Conservation (phyloP, 345 rosid genomes). For the Turritis glabra region DNA sequence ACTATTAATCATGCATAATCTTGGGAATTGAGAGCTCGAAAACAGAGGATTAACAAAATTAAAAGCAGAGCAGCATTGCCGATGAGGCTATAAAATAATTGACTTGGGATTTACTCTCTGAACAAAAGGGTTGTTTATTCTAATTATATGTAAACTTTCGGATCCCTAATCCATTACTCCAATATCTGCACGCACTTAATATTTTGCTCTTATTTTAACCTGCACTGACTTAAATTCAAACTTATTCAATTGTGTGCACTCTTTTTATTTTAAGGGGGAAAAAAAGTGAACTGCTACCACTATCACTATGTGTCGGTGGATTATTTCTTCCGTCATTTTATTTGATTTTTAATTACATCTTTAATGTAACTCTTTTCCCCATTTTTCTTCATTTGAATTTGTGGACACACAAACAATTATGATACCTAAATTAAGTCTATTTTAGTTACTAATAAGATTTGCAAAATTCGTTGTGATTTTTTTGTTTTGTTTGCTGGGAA, state of each 20-base stretch:
- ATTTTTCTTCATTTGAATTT: neutral
- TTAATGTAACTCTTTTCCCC: too few species aligned
- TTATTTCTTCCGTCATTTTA: slow-evolving; percentile 1
- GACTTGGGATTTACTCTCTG: slow-evolving; percentile 46
- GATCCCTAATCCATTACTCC: slow-evolving; percentile 26
- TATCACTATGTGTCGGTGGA: slow-evolving; percentile 36
- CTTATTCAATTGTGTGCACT: slow-evolving; percentile 17
- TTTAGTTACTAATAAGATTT: neutral
- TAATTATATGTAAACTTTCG: slow-evolving; percentile 7
- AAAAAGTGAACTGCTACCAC: slow-evolving; percentile 31
- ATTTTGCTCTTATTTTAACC: neutral
- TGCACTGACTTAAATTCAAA: slow-evolving; percentile 32
- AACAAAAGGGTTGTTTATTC: neutral
- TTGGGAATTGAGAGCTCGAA: slow-evolving; percentile 36
- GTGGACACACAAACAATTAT: neutral
- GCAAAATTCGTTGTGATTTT: neutral
- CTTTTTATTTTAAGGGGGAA: neutral
- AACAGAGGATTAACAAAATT: slow-evolving; percentile 22
- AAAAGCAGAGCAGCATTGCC: slow-evolving; percentile 29
- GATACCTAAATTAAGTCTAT: neutral
- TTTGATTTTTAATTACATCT: too few species aligned
- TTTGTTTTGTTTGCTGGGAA: too few species aligned
- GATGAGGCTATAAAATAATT: slow-evolving; percentile 14
- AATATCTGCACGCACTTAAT: slow-evolving; percentile 6
- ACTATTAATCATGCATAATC: neutral